Evolutionary conservation across 257 asterid species (phyloP).

Genomic region (Solanum infundibuliforme): DNA sequence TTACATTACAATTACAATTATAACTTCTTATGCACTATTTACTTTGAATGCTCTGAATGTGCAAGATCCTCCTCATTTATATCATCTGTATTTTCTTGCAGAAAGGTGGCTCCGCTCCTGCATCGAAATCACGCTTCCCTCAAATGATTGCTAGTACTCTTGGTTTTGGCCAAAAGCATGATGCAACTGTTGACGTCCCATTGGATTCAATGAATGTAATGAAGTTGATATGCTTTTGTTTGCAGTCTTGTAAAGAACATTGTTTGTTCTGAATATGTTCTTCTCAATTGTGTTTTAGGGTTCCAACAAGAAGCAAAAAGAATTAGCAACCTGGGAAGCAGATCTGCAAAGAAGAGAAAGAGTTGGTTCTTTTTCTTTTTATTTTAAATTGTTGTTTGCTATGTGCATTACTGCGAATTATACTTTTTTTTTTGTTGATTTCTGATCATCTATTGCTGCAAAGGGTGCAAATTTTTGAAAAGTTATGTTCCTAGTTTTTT

Average conservation of each 20-base stretch:
- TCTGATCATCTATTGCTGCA: neutral
- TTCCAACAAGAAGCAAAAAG: constrained; percentile 62
- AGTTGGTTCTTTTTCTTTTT: constrained; percentile 30
- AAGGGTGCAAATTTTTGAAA: neutral
- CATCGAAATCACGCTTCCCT: constrained; percentile 69
- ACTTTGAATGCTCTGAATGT: neutral
- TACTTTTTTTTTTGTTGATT: neutral
- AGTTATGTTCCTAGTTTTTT: neutral
- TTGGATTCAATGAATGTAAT: constrained; percentile 69
- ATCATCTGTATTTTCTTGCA: constrained; percentile 24
- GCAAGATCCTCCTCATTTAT: neutral
- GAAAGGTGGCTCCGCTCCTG: constrained; percentile 53
- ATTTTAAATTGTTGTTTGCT: neutral
- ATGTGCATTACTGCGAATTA: neutral
- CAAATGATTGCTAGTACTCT: constrained; percentile 68
- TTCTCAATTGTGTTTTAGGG: constrained; percentile 41
- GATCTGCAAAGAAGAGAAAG: constrained; percentile 79
- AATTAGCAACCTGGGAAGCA: constrained; percentile 80
- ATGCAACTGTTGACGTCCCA: constrained; percentile 94
- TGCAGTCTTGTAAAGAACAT: neutral
- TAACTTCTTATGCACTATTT: neutral
- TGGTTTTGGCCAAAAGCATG: constrained; percentile 95
- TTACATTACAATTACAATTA: neutral
- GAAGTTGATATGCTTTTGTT: neutral
- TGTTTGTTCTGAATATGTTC: neutral